Conservation (phyloP, 805 yeast species). For the Ogataea dorogensis region DNA sequence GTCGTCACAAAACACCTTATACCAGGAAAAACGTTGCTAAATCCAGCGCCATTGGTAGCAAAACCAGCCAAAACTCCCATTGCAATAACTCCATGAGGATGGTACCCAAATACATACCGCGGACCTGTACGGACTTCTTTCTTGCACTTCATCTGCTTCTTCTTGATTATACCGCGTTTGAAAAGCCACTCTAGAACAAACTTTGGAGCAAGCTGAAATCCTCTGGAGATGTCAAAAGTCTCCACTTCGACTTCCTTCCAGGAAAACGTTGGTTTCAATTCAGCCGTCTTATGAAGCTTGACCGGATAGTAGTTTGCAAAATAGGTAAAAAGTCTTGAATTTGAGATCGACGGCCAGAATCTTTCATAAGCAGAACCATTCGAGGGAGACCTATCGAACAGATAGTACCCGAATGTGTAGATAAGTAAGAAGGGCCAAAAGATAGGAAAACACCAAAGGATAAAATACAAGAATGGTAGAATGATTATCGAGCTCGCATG, state of each 20-base stretch:
- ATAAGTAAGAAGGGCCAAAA: conserved; percentile 65
- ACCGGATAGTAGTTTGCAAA: conserved; percentile 84
- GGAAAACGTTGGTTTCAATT: conserved; percentile 71
- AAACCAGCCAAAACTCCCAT: conserved; percentile 86
- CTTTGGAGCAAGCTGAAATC: background rate
- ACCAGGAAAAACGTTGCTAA: conserved; percentile 74
- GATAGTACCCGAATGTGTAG: conserved; percentile 59
- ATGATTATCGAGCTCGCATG: conserved; percentile 71
- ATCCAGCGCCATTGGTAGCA: conserved; percentile 77
- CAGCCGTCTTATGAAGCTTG: conserved; percentile 60
- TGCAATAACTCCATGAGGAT: conserved; percentile 95
- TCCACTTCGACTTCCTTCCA: conserved; percentile 1
- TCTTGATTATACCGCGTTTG: conserved; percentile 2
- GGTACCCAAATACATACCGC: conserved; percentile 85
- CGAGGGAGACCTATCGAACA: conserved; percentile 63
- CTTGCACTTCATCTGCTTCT: conserved; percentile 2
- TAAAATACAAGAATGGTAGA: conserved; percentile 52
- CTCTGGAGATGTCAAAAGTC: conserved; percentile 9
- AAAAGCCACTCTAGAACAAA: conserved; percentile 8
- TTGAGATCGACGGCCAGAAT: conserved; percentile 55
- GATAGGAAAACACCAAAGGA: conserved; percentile 47
- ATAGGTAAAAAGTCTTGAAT: conserved; percentile 60
- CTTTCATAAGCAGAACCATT: conserved; percentile 68
- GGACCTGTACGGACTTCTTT: conserved; percentile 54
- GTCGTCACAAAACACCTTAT: conserved; percentile 79